phyloP scores from a whole-genome alignment of 345 rosid species.

The Atalantia buxifolia region DNA sequence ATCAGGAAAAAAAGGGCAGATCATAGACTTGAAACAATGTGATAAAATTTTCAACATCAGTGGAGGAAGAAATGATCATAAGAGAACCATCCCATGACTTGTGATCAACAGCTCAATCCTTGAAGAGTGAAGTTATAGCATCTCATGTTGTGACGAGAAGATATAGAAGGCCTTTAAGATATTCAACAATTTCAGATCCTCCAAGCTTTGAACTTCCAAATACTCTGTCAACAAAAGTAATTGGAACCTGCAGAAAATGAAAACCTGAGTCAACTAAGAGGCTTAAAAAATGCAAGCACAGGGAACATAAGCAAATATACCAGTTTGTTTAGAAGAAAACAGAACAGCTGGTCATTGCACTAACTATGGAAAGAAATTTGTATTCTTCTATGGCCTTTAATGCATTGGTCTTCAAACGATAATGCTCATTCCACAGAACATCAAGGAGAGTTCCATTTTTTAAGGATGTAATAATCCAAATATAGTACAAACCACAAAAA shows the following conservation, averaged over 20 bases:
- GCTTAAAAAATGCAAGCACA: not conserved
- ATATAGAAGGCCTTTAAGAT: conserved; percentile 82
- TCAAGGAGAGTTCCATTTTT: not conserved
- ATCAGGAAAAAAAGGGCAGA: not conserved
- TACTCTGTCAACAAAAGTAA: conserved; percentile 88
- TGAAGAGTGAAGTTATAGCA: not conserved
- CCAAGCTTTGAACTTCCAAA: conserved; percentile 97
- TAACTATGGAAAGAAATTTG: too few species aligned
- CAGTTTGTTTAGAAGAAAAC: not conserved
- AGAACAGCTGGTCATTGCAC: not conserved
- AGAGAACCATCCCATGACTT: not conserved
- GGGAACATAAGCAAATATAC: not conserved
- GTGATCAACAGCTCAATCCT: not conserved
- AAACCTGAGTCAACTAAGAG: not conserved
- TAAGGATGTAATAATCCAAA: not conserved
- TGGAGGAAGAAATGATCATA: not conserved
- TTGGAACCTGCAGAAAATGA: conserved; percentile 69
- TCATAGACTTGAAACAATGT: not conserved
- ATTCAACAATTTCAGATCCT: conserved; percentile 95
- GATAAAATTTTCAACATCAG: not conserved
- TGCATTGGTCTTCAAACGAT: not conserved
- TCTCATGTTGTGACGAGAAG: conserved; percentile 76
- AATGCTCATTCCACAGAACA: not conserved
- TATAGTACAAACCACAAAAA: not conserved
- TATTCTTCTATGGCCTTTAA: too few species aligned